Percentiles rank a stretch among this genome's conserved stretches.
Conservation (phyloP, 305 asterid genomes). For the Petunia hybrid region DNA sequence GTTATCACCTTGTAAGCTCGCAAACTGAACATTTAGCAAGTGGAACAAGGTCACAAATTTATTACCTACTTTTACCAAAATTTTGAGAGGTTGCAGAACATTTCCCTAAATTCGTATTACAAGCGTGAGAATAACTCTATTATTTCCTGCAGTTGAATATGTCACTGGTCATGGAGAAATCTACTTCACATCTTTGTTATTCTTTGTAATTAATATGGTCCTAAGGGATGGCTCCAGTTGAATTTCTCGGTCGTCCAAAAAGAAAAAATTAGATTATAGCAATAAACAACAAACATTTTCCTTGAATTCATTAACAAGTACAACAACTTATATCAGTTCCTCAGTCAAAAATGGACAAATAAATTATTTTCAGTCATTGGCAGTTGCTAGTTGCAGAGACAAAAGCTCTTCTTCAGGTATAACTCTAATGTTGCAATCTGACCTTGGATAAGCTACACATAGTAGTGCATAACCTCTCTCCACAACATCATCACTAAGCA, state of each 20-base stretch:
- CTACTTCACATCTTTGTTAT: not conserved
- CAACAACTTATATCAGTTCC: conserved; percentile 20
- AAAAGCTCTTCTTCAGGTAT: conserved; percentile 92
- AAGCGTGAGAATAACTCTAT: conserved; percentile 11
- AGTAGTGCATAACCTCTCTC: conserved; percentile 79
- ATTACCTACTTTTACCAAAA: not conserved
- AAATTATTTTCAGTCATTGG: conserved; percentile 62
- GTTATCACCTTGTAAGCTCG: not conserved
- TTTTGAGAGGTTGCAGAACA: conserved; percentile 1
- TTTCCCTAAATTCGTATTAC: not conserved
- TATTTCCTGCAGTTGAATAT: not conserved
- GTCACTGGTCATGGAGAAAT: not conserved
- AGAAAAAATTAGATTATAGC: not conserved
- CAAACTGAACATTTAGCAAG: not conserved
- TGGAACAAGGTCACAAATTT: not conserved
- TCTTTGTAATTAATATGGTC: conserved; percentile 1
- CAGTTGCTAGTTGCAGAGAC: conserved; percentile 92
- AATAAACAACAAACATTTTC: conserved; percentile 5
- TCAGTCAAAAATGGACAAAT: conserved; percentile 30
- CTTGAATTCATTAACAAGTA: not conserved
- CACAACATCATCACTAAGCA: conserved; percentile 96
- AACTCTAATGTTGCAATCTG: conserved; percentile 76
- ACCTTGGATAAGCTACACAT: conserved; percentile 85
- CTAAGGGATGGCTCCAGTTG: no score
- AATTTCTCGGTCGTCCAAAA: no score